Evolutionary conservation across 2,329 filamentous ascomycete genomes (phyloP), one percentile per base, ranked within the genome.

Genomic region (Sarocladiaceae sp.): DNA sequence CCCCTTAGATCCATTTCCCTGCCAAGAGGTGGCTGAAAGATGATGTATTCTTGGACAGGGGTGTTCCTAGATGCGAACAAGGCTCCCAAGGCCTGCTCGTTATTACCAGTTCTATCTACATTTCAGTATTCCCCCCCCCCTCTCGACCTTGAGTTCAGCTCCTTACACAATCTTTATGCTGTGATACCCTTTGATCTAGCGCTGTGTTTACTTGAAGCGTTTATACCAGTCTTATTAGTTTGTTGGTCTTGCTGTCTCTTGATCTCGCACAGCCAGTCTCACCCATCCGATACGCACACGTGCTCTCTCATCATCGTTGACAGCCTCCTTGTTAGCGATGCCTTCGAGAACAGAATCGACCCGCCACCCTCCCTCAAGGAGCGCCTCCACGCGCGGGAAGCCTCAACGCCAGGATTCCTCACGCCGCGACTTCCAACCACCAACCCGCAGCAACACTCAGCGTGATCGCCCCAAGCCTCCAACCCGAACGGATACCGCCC

Each of bases 401-500:
- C 40, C 40, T 18, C 26, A 33, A 20, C 40, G 40, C 13, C 40
- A 43, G 3, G 11, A 6, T 19, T 43, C 40, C 4, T 23, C 18
- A 10, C 40, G 40, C 16, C 40, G 27, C 7, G 40, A 43, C 39
- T 42, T 42, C 20, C 24, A 29, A 12, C 40, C 26, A 5, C 16
- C 27, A 21, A n/a, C 37, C 7, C n/a, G 15, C 7, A 11, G n/a
- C 12, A 19, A 23, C 13, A 21, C 24, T 15, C 9, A 34, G 12
- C 33, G 48, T 12, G 29, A 37, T 3, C 50, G 29, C 49, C 51
- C 13, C 46, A 48, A 21, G 26, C 20, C 37, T 34, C 45, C 21
- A 13, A n/a, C 47, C 7, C 35, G 48, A 3, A 47, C 52, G 49
- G 55, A 55, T 49, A 54, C 53, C 13, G 49, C 49, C n/a, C 55